Conservation (phyloP, 1,284 basidiomycete genomes). For the Ganoderma sinense region DNA sequence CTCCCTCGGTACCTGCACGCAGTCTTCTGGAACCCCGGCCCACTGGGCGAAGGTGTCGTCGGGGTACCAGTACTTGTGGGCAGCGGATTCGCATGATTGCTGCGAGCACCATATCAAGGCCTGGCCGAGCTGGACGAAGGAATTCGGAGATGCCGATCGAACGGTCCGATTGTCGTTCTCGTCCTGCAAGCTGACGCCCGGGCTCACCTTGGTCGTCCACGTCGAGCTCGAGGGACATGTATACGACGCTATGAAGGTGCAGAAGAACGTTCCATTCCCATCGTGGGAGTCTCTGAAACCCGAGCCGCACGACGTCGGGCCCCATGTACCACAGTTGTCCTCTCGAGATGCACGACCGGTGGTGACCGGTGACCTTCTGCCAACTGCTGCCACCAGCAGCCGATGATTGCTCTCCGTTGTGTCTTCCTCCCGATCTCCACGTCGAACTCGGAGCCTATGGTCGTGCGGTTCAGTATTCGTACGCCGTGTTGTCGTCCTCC, state of each 20-base stretch:
- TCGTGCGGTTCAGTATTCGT: too few relatives aligned
- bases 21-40: neutral
- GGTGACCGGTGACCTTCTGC: too few relatives aligned
- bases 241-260: neutral
- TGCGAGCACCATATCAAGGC: neutral
- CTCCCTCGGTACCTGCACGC: neutral
- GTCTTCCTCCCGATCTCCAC: too few relatives aligned
- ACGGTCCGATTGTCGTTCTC: constrained; percentile 9
- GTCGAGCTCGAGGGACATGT: neutral
- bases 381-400: too few relatives aligned
- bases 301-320: too few relatives aligned
- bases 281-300: neutral
- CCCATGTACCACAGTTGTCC: too few relatives aligned
- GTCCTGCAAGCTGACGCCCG: neutral
- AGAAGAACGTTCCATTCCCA: constrained; percentile 9
- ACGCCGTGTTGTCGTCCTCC: too few relatives aligned
- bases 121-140: constrained; percentile 1
- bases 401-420: too few relatives aligned
- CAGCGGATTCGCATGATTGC: constrained; percentile 4
- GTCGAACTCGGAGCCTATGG: too few relatives aligned
- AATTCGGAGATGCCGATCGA: constrained; percentile 3
- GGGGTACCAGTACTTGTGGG: neutral
- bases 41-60: neutral
- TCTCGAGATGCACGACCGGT: too few relatives aligned
- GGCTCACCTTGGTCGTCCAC: constrained; percentile 5